phyloP scores from a whole-genome alignment of 495 filamentous ascomycete genomes.

The Podospora comata region DNA sequence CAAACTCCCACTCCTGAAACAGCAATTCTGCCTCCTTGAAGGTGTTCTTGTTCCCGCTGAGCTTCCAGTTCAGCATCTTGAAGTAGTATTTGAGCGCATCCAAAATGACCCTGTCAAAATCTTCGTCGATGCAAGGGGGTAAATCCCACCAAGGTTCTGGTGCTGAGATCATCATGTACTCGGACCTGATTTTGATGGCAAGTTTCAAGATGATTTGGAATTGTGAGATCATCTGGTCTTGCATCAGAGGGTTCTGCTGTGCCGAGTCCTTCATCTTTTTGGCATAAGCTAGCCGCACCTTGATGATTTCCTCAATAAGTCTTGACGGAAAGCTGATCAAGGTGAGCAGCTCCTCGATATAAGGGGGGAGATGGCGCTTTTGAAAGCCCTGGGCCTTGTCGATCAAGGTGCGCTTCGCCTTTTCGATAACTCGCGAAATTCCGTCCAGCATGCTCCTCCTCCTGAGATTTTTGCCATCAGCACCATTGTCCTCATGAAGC shows the following conservation, averaged over 20 bases:
- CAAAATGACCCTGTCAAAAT: conserved; percentile 91
- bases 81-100: conserved; percentile 97
- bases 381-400: conserved; percentile 80
- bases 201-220: conserved; percentile 91
- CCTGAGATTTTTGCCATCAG: conserved; percentile 35
- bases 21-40: conserved; percentile 98
- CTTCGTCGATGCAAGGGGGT: conserved; percentile 93
- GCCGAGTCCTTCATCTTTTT: conserved; percentile 88
- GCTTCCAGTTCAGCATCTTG: conserved; percentile 93
- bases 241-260: conserved; percentile 82
- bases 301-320: conserved; percentile 94
- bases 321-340: conserved; percentile 96
- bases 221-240: conserved; percentile 94
- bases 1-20: conserved; percentile 96
- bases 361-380: conserved; percentile 88
- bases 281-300: conserved; percentile 85
- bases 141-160: conserved; percentile 93
- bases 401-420: conserved; percentile 90
- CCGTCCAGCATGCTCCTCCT: conserved; percentile 81
- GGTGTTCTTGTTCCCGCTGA: conserved; percentile 96
- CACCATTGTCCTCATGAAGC: conserved; percentile 67
- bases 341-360: conserved; percentile 93
- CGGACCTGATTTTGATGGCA: conserved; percentile 86
- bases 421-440: conserved; percentile 78
- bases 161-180: conserved; percentile 76